Evolutionary conservation across 495 filamentous ascomycete genomes (phyloP).

Genomic region (Aspergillus sclerotioniger): DNA sequence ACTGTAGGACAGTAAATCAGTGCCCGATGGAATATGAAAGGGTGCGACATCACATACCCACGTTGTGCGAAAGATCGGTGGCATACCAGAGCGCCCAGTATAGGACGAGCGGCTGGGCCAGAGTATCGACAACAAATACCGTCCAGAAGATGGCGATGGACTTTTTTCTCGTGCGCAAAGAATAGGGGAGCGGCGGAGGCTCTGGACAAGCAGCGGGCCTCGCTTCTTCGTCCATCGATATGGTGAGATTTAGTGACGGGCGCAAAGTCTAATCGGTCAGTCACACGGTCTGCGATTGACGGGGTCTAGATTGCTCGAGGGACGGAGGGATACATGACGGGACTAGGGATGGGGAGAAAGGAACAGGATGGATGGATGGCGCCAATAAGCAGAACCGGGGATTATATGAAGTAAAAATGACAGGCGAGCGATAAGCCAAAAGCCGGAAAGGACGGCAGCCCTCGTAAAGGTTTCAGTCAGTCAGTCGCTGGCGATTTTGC

Average conservation of each 20-base stretch:
- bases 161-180: conserved; percentile 51
- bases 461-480: background rate
- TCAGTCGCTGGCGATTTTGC: background rate
- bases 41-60: conserved; percentile 36
- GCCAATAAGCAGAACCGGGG: background rate
- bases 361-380: background rate
- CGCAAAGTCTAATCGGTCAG: background rate
- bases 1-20: conserved; percentile 29
- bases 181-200: conserved; percentile 58
- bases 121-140: conserved; percentile 52
- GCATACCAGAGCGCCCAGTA: conserved; percentile 59
- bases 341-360: background rate
- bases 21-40: background rate
- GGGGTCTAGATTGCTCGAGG: conserved; percentile 6
- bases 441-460: conserved; percentile 7
- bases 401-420: background rate
- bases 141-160: conserved; percentile 59
- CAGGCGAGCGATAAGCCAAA: background rate
- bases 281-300: background rate
- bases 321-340: background rate
- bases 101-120: conserved; percentile 53
- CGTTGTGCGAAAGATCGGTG: conserved; percentile 52
- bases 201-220: conserved; percentile 19
- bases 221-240: conserved; percentile 39
- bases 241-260: background rate